Evolutionary conservation across 2,329 filamentous ascomycete genomes (phyloP).

Genomic region (Pestalotiopsis sp.): DNA sequence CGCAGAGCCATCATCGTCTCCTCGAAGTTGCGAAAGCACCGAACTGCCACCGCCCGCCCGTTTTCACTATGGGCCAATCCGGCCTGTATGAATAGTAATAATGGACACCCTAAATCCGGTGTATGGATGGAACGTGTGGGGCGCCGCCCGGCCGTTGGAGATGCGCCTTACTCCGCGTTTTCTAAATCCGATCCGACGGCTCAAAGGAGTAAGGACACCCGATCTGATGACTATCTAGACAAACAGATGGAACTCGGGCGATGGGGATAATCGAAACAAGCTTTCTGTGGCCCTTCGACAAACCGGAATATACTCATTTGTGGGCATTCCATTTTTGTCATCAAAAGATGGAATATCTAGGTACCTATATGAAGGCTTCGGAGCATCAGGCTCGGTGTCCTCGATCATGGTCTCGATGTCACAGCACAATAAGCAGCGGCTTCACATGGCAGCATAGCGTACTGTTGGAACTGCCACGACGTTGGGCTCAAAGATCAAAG

Average conservation of each 20-base stretch:
- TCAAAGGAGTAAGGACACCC: background rate
- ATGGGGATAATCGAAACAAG: background rate
- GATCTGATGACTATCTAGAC: background rate
- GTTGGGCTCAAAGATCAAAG: too few species aligned
- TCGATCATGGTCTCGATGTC: too few species aligned
- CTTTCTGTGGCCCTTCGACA: background rate
- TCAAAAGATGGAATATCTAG: too few species aligned
- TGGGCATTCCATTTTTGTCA: too few species aligned
- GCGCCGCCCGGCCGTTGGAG: background rate
- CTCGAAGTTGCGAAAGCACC: background rate
- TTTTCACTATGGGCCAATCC: background rate
- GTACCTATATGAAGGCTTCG: too few species aligned
- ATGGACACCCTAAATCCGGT: background rate
- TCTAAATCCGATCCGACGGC: constrained; percentile 1
- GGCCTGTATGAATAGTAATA: background rate
- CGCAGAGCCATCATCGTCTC: background rate
- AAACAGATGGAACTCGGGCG: background rate
- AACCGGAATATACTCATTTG: background rate
- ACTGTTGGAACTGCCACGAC: too few species aligned
- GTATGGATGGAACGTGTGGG: background rate
- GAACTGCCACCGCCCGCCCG: background rate
- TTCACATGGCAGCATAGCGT: too few species aligned
- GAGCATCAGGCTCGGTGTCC: too few species aligned
- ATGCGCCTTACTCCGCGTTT: background rate
- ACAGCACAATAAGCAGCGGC: too few species aligned